A percentile compares a stretch with the other conserved stretches of the same genome.
Conservation (phyloP, 441 rosid genomes). For the Adansonia rubrostipa region DNA sequence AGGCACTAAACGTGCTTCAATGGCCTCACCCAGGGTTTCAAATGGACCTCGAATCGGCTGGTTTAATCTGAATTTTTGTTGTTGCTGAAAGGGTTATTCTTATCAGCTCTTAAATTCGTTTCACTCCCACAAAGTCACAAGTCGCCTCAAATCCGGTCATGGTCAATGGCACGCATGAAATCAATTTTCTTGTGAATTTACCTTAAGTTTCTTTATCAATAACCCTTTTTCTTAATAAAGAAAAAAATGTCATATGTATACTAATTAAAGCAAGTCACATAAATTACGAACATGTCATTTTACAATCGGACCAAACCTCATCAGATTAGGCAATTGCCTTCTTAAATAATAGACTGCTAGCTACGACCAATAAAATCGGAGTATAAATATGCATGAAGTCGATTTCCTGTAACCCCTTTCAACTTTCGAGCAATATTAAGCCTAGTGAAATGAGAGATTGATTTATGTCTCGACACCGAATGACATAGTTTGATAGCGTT, state of each 20-base stretch:
- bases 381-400: background rate
- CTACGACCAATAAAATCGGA: background rate
- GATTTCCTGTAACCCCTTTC: background rate
- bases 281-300: background rate
- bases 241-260: background rate
- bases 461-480: background rate
- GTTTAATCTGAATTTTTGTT: too few species aligned
- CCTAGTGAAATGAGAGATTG: background rate
- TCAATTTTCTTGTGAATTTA: background rate
- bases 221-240: background rate
- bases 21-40: too few species aligned
- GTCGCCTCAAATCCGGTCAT: background rate
- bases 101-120: background rate
- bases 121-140: background rate
- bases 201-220: background rate
- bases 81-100: background rate
- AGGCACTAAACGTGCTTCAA: too few species aligned
- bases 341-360: background rate
- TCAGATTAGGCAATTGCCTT: background rate
- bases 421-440: background rate
- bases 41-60: too few species aligned
- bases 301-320: background rate
- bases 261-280: background rate
- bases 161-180: background rate
- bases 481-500: background rate